Base-by-base conservation (phyloP, 495 filamentous ascomycete species). In the Lasiosphaeriaceae sp. region DNA sequence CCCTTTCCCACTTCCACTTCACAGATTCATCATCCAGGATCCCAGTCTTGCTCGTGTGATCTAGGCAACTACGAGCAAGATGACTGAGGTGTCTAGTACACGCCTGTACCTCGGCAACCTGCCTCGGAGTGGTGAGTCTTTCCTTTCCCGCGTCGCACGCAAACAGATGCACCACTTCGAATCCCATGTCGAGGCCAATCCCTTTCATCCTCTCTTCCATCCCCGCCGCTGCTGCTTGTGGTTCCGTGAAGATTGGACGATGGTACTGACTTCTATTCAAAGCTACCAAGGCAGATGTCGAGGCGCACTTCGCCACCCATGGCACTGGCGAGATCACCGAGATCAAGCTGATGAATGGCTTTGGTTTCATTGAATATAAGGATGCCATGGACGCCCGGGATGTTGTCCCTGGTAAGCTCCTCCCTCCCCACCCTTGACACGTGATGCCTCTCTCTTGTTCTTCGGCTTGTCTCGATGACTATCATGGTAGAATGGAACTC, bases 341-440 rank as follows among this genome's bases (percentile, higher is more conserved):
- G 77, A 92, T 98, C 80, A 98, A 98, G 80, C 86, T 98, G 60
- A 98, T 97, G 95, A 96, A 95, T 71, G 94, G 94, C 61, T 98
- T 98, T 69, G 94, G 94, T 72, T 98, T 98, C 75, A 95, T 98
- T 69, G 95, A 98, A 72, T 98, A 97, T 74, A 93, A 97, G 71
- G 94, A 96, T 80, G 83, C 90, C 39, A 87, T 96, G 83, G 94
- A 97, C 80, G 95, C 94, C 57, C 87, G 92, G 62, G 94, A 97
- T 75, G 90, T 97, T 44, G 94, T 98, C 58, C 94, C 94, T 70
- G 91, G 94, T 98, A 82, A 75, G 85, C 48, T 48, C 26, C 34
- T 17, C 14, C 50, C 14, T n/a, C 8, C 26, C 26, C 26, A 31
- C n/a, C n/a, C n/a, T n/a, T n/a, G 9, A 31, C 9, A 31, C 26